Evolutionary conservation across 2,329 filamentous ascomycete genomes (phyloP), one percentile per base, ranked within the genome.

Genomic region (Ambrosiella cleistominuta): DNA sequence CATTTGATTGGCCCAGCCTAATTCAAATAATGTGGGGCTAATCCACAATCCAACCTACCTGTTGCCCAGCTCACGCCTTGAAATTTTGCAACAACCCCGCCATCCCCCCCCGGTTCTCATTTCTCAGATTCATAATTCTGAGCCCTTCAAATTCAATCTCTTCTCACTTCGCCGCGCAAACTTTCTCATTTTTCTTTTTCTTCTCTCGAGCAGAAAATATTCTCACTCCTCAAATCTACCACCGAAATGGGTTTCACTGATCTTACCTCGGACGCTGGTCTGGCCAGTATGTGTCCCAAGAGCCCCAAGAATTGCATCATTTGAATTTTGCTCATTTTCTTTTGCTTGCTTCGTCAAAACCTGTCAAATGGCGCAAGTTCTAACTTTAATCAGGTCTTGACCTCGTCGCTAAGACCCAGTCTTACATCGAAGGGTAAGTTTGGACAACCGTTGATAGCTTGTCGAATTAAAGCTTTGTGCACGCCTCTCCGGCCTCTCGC

Each of bases 361-460:
- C 44, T 42, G 57, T 60, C 61, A 59, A 60, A 62, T 59, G 39
- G 52, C 52, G 54, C 57, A 58, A 58, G 58, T 57, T 63, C 62
- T 63, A 63, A 63, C 62, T 61, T 61, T 50, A 60, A 56, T 50
- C 69, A 83, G 80, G 83, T 67, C 80, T 87, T 66, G 83, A 88
- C 76, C 79, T 72, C 75, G 87, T 81, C 81, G 75, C 85, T 69
- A 77, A 76, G 70, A 86, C 83, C 68, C 81, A 84, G 69, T 86
- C 82, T 74, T 91, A 91, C 77, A 83, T 91, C 68, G 75, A 83
- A 74, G 86, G 86, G 86, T 90, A 84, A 70, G 86, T 81, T 58
- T 27, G 15, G 7, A 42, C 38, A 42, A 15, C 2, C 15, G 8
- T 27, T 8, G 15, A 51, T 51, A 17, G n/a, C n/a, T 42, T 38